Base-by-base conservation (phyloP, 257 asterid species). In the Haberlea rhodopensis region DNA sequence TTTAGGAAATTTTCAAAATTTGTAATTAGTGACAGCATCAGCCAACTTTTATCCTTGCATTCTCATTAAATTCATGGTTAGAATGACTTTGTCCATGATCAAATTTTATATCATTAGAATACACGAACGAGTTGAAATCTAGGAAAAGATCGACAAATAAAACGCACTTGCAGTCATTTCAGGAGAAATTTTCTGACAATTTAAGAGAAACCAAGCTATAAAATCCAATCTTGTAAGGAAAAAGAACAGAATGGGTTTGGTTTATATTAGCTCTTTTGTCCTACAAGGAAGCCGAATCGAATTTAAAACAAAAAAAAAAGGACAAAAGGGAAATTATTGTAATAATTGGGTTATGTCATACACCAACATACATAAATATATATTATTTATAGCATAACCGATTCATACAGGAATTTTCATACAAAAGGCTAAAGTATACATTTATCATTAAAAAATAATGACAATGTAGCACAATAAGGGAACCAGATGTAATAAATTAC, bases 381-480 rank as follows among this genome's bases (percentile, higher is more conserved):
- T n/a, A n/a, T n/a, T n/a, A n/a, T n/a, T n/a, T n/a, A n/a, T n/a
- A n/a, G n/a, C n/a, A n/a, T n/a, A n/a, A n/a, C n/a, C n/a, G n/a
- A n/a, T n/a, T n/a, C n/a, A n/a, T n/a, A n/a, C n/a, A n/a, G n/a
- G n/a, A n/a, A n/a, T n/a, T n/a, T n/a, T n/a, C n/a, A n/a, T n/a
- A n/a, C 59, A 57, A 34, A 69, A 57, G 72, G 71, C 63, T 56
- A 75, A 72, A 82, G 58, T 54, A 55, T 53, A 10, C 23, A 58
- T 77, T 63, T 81, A 21, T 65, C 24, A 29, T 20, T 52, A 23
- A 74, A 67, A 68, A 72, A 73, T 60, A 75, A 73, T 64, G 55
- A 76, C 67, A 29, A 2, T 83, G 96, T 79, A 53, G 74, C 72
- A 90, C 95, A 88, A 67, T 75, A 86, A 80, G 91, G 97, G 87